These are phyloP conservation scores for Wickerhamomyces tratensis DNA, from an alignment of 805 yeast species.

Conservation along the genomic window DNA sequence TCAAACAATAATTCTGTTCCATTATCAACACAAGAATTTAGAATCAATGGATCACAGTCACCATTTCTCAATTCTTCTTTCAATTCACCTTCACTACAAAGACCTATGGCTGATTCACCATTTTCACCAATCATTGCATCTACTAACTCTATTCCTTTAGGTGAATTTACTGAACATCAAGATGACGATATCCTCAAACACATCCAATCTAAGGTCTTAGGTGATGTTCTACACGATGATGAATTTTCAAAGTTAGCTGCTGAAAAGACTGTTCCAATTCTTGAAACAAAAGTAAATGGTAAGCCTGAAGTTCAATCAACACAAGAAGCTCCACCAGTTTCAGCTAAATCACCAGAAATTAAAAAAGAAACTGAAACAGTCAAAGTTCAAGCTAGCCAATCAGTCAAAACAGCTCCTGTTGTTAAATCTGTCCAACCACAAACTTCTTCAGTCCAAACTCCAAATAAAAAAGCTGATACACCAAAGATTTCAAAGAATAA, in stretches of 20 bases:
- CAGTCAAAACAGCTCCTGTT: not conserved
- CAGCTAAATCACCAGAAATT: too few species aligned
- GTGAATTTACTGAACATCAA: not conserved
- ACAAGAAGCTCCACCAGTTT: too few species aligned
- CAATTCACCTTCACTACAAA: not conserved
- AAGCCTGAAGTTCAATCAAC: too few species aligned
- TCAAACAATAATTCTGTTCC: slow-evolving; percentile 1
- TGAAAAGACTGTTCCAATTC: too few species aligned
- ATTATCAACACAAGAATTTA: slow-evolving; percentile 3
- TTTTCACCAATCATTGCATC: not conserved
- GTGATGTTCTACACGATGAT: slow-evolving; percentile 27
- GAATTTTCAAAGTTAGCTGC: slow-evolving; percentile 1
- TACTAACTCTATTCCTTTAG: not conserved
- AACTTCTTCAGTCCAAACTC: not conserved
- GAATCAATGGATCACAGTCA: slow-evolving; percentile 7
- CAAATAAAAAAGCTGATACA: not conserved
- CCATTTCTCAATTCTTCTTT: slow-evolving; percentile 6
- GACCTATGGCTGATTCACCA: not conserved
- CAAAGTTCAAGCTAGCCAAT: too few species aligned
- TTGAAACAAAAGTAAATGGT: too few species aligned
- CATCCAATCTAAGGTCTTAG: slow-evolving; percentile 30
- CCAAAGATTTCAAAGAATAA: not conserved
- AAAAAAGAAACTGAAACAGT: too few species aligned
- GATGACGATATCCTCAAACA: slow-evolving; percentile 11
- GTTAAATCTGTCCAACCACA: too few species aligned